Evolutionary conservation across 2,329 filamentous ascomycete genomes (phyloP), one percentile per base, ranked within the genome.

Genomic region (Polytolypa hystricis): DNA sequence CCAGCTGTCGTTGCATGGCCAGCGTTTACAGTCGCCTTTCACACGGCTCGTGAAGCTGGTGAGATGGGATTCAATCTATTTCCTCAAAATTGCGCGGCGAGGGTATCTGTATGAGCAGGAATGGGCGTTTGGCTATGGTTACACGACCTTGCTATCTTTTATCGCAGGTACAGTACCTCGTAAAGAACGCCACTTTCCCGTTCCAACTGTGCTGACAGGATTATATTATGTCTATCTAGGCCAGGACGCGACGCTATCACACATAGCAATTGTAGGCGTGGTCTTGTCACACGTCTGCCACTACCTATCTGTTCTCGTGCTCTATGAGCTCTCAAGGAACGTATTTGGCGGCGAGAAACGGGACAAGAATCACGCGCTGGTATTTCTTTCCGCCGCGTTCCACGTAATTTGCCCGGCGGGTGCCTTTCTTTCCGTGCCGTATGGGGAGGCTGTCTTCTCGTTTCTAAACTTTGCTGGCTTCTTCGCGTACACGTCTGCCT

Each of bases 321-420:
- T 96, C 10, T 81, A 84, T 56, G 62, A 66, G 39, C 72, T 93
- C 15, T 74, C 79, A 2, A 53, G 67, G 37, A 57, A 70, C 5
- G 49, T 87, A 7, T 74, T 73, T 37, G 52, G 53, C n/a, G 36
- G 47, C 23, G 42, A 47, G n/a, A 28, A 45, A 14, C 43, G 46
- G n/a, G 51, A 54, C 27, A 45, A 43, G 30, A 21, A 21, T 11
- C 23, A 16, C 18, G 44, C 55, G 37, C 38, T 56, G 44, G 44
- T 65, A 2, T 77, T 89, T 42, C 54, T 81, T 15, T 71, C 84
- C 6, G 76, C 84, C 3, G 63, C 73, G 11, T 65, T 96, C 33
- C 85, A 96, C 56, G 71, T 93, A 38, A 53, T 96, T 33, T 91
- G 84, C 0, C 89, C 91, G 0, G 91, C 83, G 0, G 89, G 89